Conservation (phyloP, 441 rosid species). For the Euphorbia schlechtendalii region DNA sequence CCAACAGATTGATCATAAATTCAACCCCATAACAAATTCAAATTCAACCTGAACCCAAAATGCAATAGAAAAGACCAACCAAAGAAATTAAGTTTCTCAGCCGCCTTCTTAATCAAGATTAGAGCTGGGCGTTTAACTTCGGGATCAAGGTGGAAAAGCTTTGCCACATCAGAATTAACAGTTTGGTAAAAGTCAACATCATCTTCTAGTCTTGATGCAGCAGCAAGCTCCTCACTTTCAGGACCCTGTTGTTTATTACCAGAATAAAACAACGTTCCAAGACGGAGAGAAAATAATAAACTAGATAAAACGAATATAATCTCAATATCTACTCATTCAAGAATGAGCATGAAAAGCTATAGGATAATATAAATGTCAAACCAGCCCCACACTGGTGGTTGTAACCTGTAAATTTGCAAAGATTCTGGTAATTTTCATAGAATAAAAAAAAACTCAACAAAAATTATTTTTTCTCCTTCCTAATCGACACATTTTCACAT, state of each 20-base stretch:
- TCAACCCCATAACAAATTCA: neutral
- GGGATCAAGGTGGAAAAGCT: slow-evolving; percentile 80
- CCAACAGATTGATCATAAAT: slow-evolving; percentile 19
- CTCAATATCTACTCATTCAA: slow-evolving; percentile 8
- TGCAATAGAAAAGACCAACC: slow-evolving; percentile 40
- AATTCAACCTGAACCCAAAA: slow-evolving; percentile 9
- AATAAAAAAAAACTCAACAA: neutral
- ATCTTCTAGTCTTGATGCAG: slow-evolving; percentile 87
- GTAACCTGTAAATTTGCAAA: neutral
- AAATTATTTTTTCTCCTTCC: neutral
- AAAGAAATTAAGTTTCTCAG: slow-evolving; percentile 60
- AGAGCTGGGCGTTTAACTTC: slow-evolving; percentile 72
- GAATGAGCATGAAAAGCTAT: neutral
- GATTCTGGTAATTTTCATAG: neutral
- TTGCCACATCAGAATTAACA: slow-evolving; percentile 73
- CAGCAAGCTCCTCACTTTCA: slow-evolving; percentile 75
- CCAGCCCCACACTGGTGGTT: neutral
- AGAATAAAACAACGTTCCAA: neutral
- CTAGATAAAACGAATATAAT: neutral
- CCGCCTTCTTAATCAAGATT: slow-evolving; percentile 72
- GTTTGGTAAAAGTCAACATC: slow-evolving; percentile 91
- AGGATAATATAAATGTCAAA: neutral
- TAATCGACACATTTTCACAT: slow-evolving; percentile 6
- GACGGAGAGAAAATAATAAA: neutral
- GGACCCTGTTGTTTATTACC: slow-evolving; percentile 41